Conservation (phyloP, 441 rosid species). For the Croton laevigatus region DNA sequence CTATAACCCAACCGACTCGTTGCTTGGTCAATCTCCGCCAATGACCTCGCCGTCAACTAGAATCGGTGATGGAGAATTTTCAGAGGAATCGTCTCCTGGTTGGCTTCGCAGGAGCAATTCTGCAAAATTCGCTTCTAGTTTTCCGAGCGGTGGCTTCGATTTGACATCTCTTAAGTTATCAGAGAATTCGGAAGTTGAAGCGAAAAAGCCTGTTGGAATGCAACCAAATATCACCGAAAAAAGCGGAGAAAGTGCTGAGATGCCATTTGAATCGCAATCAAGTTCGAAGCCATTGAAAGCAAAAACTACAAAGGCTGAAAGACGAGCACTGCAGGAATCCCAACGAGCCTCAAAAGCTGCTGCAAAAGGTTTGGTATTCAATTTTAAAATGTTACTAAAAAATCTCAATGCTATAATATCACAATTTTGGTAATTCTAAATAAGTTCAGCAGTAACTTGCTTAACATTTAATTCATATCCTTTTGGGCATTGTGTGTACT, state of each 20-base stretch:
- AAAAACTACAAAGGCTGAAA: slow-evolving; percentile 75
- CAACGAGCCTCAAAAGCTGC: slow-evolving; percentile 82
- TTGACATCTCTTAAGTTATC: slow-evolving; percentile 45
- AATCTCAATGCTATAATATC: not conserved
- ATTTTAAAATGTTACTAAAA: not conserved
- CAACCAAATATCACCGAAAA: slow-evolving; percentile 35
- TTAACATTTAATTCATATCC: not conserved
- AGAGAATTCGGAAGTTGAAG: slow-evolving; percentile 8
- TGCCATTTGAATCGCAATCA: slow-evolving; percentile 35
- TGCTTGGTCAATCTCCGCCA: slow-evolving; percentile 56
- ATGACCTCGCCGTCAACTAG: slow-evolving; percentile 28
- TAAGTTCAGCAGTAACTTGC: not conserved
- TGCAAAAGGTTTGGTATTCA: slow-evolving; percentile 54
- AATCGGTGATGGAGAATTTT: slow-evolving; percentile 49
- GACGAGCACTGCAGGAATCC: slow-evolving; percentile 84
- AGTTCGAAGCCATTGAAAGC: slow-evolving; percentile 51
- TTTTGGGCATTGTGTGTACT: not conserved
- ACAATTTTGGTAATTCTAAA: not conserved
- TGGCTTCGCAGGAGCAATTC: slow-evolving; percentile 63
- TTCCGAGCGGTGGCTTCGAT: slow-evolving; percentile 71
- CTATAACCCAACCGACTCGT: slow-evolving; percentile 65
- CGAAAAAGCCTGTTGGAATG: slow-evolving; percentile 22
- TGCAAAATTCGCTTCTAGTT: slow-evolving; percentile 62
- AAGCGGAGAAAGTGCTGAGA: slow-evolving; percentile 29
- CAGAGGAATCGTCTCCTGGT: slow-evolving; percentile 58